Base-by-base conservation (phyloP, 2,329 filamentous ascomycete genomes). In the Aspergillus sp. region DNA sequence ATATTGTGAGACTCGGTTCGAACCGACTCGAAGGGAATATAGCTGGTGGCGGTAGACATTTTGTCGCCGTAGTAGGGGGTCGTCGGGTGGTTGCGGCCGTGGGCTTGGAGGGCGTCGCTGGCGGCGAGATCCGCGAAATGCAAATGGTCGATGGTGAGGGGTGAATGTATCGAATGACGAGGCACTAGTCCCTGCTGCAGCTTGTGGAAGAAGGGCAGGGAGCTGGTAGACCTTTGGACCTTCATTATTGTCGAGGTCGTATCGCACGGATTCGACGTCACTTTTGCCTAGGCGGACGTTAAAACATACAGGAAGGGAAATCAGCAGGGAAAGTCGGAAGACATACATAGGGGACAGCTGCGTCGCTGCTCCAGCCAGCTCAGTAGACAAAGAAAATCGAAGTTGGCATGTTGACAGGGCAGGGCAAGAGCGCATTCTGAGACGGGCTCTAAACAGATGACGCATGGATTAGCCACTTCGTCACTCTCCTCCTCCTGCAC, bases 371-470 rank as follows among this genome's bases (percentile, higher is more conserved):
- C 84, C 5, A 96, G 80, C 93, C 94, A 97, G 75, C 84, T 92
- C 22, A 88, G 77, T 6, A 96, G 84, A 74, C 93, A 98, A 12
- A 91, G 74, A 71, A 92, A 96, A 79, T 97, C 92, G 73, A 96
- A 96, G 66, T 87, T 86, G 58, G 81, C 78, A 78, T 98, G 93
- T 47, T 85, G 83, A 80, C 93, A 98, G 7, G 93, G 92, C 20
- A 84, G 78, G 7, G 90, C 85, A 54, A 88, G 81, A 63, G 90
- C 92, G 55, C 85, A 78, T 68, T 95, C 90, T 10, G 86, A 85
- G 69, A 96, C 82, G 55, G 78, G 71, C 58, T 94, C 90, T 61
- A 97, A 86, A 75, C 93, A 98, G 74, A 98, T 95, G 63, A 96
- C 91, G 75, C 93, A 97, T 69, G 83, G 86, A 63, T 83, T 78